Conservation (phyloP, 768 basidiomycete species). For the Boletus patriciae region DNA sequence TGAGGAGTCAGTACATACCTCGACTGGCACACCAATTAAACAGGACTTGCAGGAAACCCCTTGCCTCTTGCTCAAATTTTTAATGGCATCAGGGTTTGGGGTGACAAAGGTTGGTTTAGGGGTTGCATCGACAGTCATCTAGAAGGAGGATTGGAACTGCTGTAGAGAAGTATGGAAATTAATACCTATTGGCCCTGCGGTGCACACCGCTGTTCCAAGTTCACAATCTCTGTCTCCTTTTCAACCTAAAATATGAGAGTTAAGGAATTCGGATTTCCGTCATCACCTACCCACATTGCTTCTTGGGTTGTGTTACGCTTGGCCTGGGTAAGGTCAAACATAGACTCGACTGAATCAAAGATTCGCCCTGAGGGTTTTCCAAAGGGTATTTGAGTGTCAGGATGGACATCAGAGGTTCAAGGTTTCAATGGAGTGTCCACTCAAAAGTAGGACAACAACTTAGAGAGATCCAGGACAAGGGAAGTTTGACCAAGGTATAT, state of each 20-base stretch:
- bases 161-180: too few species aligned
- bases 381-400: too few species aligned
- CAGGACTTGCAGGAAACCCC: not conserved
- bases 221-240: not conserved
- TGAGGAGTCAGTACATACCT: not conserved
- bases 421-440: too few species aligned
- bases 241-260: not conserved
- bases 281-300: not conserved
- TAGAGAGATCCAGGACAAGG: too few species aligned
- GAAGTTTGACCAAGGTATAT: too few species aligned
- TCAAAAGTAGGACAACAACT: too few species aligned
- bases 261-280: not conserved
- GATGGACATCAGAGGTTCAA: too few species aligned
- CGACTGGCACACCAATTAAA: not conserved
- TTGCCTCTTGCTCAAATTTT: not conserved
- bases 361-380: too few species aligned
- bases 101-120: not conserved
- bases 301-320: too few species aligned
- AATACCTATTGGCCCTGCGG: not conserved
- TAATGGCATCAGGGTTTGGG: not conserved
- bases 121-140: not conserved
- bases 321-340: too few species aligned
- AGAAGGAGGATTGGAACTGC: too few species aligned
- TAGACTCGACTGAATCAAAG: too few species aligned
- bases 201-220: not conserved